Base-by-base conservation (phyloP, 352 stramenopile genomes). In the Hyaloperonospora brassicae region DNA sequence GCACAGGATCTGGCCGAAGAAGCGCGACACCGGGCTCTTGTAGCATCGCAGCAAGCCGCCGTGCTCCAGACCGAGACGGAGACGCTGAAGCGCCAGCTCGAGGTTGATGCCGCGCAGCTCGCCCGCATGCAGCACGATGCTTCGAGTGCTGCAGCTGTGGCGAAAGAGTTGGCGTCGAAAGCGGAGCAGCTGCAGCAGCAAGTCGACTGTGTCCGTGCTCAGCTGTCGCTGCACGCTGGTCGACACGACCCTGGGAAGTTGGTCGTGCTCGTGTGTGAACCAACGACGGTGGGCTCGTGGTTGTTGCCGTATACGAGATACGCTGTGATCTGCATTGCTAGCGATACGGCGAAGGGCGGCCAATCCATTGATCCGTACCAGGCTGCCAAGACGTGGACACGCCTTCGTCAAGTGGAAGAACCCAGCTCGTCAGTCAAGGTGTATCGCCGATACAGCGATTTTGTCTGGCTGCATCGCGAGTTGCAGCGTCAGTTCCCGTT, bases 401-500 rank as follows among this genome's bases (percentile, higher is more conserved):
- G 67, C 47, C 68, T 86, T 47, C 75, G 70, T n/a, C 77, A 89
- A 64, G 73, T 87, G 41, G 71, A 75, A 12, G 75, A 89, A 27
- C 73, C 74, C 0, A 84, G 73, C 53, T 81, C 79, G 1, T 90
- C 74, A 1, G 82, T 93, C 36, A 87, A 87, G 38, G 82, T 93
- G 4, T 93, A 93, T 50, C 79, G 82, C 17, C 79, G 82, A 5
- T 93, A 90, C 70, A 90, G 79, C 52, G 82, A 93, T 62, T 93
- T 93, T 73, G 66, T 90, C 46, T 93, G 82, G 82, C 68, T 93
- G 35, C 78, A 89, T 51, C 63, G 70, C 13, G 74, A 86, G 48
- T 54, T 93, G 10, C 64, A 73, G 39, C 72, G 70, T 39, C 61
- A 76, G n/a, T 90, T 85, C 41, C 82, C 82, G 17, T 86, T 84